Evolutionary conservation across 2,329 filamentous ascomycete species (phyloP).

Genomic region (Aspergillus quadricinctus): DNA sequence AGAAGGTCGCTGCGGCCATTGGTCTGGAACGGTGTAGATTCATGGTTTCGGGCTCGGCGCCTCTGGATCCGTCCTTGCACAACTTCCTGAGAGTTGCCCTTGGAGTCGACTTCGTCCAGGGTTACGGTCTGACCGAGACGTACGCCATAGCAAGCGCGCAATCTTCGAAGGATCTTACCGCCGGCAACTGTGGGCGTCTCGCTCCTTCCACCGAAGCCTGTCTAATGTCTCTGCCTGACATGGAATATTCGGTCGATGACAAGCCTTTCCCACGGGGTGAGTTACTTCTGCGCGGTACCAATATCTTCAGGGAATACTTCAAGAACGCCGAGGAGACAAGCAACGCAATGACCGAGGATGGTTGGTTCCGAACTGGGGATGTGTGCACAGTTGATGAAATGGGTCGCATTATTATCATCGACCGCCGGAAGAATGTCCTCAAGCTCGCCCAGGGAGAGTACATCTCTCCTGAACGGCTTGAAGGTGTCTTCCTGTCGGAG

Average conservation of each 20-base stretch:
- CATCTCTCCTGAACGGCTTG: constrained; percentile 92
- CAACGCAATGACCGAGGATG: constrained; percentile 77
- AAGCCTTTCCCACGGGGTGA: constrained; percentile 88
- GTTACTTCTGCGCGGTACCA: constrained; percentile 75
- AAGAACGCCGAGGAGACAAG: constrained; percentile 83
- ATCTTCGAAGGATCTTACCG: constrained; percentile 62
- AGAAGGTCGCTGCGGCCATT: constrained; percentile 77
- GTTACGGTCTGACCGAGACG: constrained; percentile 91
- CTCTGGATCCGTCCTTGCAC: constrained; percentile 82
- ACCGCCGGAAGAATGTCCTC: constrained; percentile 98
- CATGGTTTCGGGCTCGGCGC: constrained; percentile 86
- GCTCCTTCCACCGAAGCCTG: constrained; percentile 68
- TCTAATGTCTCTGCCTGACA: constrained; percentile 82
- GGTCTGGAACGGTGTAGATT: constrained; percentile 69
- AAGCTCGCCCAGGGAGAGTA: constrained; percentile 98
- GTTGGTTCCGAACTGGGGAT: constrained; percentile 97
- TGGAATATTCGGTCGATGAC: constrained; percentile 86
- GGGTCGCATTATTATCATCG: constrained; percentile 88
- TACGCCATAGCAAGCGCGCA: constrained; percentile 76
- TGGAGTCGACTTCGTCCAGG: constrained; percentile 73
- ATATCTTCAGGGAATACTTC: constrained; percentile 81
- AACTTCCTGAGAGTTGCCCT: constrained; percentile 83
- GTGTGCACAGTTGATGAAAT: constrained; percentile 79
- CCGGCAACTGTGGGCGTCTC: constrained; percentile 77
- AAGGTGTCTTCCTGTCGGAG: constrained; percentile 87